Conservation (phyloP, 257 asterid genomes). For the Nicotiana noctiflora region DNA sequence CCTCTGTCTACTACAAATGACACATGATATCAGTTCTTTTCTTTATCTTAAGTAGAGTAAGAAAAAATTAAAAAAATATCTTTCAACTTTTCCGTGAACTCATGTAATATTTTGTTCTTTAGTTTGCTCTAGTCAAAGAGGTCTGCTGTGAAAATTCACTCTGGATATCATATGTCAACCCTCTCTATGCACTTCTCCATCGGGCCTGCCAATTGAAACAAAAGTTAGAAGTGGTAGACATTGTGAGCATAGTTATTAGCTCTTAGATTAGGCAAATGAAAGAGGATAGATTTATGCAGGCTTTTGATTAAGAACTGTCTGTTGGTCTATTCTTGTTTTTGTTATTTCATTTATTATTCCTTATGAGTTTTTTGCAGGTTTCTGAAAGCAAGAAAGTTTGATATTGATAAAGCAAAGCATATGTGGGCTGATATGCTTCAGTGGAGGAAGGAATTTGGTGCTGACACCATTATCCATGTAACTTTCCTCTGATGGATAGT, state of each 20-base stretch:
- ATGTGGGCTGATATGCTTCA: constrained; percentile 94
- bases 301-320: neutral
- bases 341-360: neutral
- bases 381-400: constrained; percentile 78
- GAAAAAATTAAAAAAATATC: neutral
- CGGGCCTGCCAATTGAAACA: neutral
- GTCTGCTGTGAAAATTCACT: neutral
- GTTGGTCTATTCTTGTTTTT: neutral
- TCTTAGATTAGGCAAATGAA: neutral
- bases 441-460: constrained; percentile 80
- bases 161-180: neutral
- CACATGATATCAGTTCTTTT: neutral
- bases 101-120: neutral
- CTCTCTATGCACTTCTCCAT: neutral
- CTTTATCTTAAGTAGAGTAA: neutral
- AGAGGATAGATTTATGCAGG: neutral
- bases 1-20: neutral
- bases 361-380: constrained; percentile 37
- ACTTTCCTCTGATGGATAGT: neutral
- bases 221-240: neutral
- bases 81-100: neutral
- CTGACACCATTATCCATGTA: constrained; percentile 63
- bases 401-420: constrained; percentile 62
- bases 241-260: neutral
- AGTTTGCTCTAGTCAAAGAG: neutral